Evolutionary conservation across 805 yeast species (phyloP).

Genomic region (Kuraishia molischiana): DNA sequence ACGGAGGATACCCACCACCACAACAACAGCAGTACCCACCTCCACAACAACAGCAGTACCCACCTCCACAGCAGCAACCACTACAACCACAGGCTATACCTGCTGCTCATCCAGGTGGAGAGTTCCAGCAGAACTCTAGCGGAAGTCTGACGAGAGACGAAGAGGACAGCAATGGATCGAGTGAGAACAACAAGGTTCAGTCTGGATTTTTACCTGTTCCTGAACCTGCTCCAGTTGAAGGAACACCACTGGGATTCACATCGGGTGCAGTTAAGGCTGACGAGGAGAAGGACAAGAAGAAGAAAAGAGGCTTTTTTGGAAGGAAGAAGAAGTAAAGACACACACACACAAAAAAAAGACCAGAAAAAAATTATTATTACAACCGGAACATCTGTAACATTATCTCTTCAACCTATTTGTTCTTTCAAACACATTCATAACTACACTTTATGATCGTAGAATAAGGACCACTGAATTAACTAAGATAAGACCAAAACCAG

Average conservation of each 20-base stretch:
- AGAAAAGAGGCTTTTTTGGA: slow-evolving; percentile 73
- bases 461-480: too few species aligned
- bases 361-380: neutral
- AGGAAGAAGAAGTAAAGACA: slow-evolving; percentile 17
- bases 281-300: slow-evolving; percentile 52
- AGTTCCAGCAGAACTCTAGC: neutral
- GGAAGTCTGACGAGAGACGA: neutral
- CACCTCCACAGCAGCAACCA: too few species aligned
- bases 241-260: neutral
- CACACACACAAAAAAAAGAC: neutral
- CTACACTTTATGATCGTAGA: too few species aligned
- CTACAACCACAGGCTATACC: neutral
- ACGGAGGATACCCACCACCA: too few species aligned
- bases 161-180: neutral
- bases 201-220: neutral
- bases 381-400: neutral
- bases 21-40: too few species aligned
- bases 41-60: too few species aligned
- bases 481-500: too few species aligned
- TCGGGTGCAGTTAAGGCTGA: neutral
- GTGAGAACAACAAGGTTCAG: neutral
- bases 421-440: too few species aligned
- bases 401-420: neutral
- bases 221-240: neutral
- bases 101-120: too few species aligned